A percentile compares a stretch with the other conserved stretches of the same genome.
Evolutionary conservation across 805 yeast genomes (phyloP).

Genomic region (Teunomyces funiuensis): DNA sequence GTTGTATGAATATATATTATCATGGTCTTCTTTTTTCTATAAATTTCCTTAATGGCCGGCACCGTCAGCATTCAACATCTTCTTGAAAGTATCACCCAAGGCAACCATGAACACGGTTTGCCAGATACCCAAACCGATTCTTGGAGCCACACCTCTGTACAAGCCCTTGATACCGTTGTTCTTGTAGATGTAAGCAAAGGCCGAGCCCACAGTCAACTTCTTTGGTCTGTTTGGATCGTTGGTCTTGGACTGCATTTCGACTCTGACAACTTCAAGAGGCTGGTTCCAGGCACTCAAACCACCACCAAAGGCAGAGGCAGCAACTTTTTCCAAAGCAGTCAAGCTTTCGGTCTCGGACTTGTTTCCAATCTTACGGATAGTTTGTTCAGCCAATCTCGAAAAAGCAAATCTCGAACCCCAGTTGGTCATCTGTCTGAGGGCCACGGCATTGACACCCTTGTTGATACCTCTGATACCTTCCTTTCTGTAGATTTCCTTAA

Average conservation of each 20-base stretch:
- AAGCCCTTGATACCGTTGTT: slow-evolving; percentile 86
- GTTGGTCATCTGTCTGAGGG: slow-evolving; percentile 97
- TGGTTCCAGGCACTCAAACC: slow-evolving; percentile 98
- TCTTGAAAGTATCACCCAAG: slow-evolving; percentile 77
- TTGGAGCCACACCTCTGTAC: slow-evolving; percentile 95
- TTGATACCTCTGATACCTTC: slow-evolving; percentile 96
- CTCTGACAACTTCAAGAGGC: slow-evolving; percentile 96
- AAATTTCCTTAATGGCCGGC: slow-evolving; percentile 31
- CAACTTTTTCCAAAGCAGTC: slow-evolving; percentile 74
- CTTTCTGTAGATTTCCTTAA: slow-evolving; percentile 73
- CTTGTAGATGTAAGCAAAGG: slow-evolving; percentile 79
- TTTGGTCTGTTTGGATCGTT: slow-evolving; percentile 93
- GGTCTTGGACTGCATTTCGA: slow-evolving; percentile 97
- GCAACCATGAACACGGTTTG: slow-evolving; percentile 99
- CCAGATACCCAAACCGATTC: slow-evolving; percentile 96
- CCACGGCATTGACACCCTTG: slow-evolving; percentile 98
- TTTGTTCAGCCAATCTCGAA: slow-evolving; percentile 86
- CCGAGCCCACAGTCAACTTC: slow-evolving; percentile 73
- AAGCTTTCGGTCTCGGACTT: slow-evolving; percentile 61
- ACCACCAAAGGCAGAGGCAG: slow-evolving; percentile 90
- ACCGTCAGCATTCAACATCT: slow-evolving; percentile 41
- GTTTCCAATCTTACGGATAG: slow-evolving; percentile 62
- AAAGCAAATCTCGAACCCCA: slow-evolving; percentile 99
- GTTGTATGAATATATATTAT: neutral
- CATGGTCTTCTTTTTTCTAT: neutral